phyloP scores from a whole-genome alignment of 2,329 filamentous ascomycete species.

The Colletotrichum sp. region DNA sequence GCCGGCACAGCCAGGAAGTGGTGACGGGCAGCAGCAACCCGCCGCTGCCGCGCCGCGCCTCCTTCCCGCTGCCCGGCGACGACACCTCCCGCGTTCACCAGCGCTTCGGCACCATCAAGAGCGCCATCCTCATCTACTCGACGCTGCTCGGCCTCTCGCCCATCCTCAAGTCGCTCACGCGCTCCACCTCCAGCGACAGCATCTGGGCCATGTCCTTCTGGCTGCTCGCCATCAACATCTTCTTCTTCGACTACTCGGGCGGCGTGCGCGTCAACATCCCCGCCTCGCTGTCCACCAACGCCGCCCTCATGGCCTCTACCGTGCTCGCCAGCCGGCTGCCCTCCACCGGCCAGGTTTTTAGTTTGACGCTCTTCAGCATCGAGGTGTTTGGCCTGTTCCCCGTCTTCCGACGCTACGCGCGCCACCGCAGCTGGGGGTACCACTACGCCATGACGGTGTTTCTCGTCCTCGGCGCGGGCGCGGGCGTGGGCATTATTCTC shows the following conservation, averaged over 20 bases:
- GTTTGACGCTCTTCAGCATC: constrained; percentile 92
- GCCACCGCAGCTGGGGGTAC: constrained; percentile 80
- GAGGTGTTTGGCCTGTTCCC: constrained; percentile 97
- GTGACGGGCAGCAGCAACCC: not conserved
- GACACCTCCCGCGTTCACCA: constrained; percentile 48
- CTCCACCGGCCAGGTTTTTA: constrained; percentile 93
- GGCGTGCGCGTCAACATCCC: constrained; percentile 62
- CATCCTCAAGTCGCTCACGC: constrained; percentile 95
- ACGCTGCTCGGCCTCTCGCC: constrained; percentile 90
- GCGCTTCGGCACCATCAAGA: constrained; percentile 83
- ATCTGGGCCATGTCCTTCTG: constrained; percentile 98
- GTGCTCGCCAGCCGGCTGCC: constrained; percentile 90
- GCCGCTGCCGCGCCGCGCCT: not conserved
- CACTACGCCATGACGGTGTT: constrained; percentile 78
- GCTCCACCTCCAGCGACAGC: constrained; percentile 88
- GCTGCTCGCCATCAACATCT: constrained; percentile 93
- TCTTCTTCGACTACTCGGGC: constrained; percentile 88
- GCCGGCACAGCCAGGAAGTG: constrained; percentile 20
- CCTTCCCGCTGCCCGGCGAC: constrained; percentile 27
- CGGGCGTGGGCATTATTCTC: constrained; percentile 72
- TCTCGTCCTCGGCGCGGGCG: constrained; percentile 80
- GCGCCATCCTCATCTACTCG: constrained; percentile 89
- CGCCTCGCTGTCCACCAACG: constrained; percentile 86
- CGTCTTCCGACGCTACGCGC: constrained; percentile 90
- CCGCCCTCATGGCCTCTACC: constrained; percentile 93